Conservation (phyloP, 2,329 filamentous ascomycete species). For the Tolypocladium inflatum region DNA sequence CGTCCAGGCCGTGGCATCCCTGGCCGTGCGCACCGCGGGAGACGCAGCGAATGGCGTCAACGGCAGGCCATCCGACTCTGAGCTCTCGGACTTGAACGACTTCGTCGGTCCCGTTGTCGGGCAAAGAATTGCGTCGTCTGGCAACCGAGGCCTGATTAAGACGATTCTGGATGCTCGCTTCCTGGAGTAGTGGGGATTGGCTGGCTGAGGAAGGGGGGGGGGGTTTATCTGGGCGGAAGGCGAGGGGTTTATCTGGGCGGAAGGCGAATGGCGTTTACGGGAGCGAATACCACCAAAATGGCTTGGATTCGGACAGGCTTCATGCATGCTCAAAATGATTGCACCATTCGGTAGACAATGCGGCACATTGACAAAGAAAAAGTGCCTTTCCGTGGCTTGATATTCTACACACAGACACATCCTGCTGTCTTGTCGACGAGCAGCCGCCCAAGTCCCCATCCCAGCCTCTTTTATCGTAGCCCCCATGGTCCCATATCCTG, state of each 20-base stretch:
- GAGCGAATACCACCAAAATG: constrained; percentile 1
- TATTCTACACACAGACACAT: not conserved
- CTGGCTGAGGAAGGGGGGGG: no score
- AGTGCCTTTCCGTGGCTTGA: not conserved
- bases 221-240: not conserved
- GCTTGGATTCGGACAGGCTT: not conserved
- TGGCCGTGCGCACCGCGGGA: constrained; percentile 24
- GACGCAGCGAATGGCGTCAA: constrained; percentile 28
- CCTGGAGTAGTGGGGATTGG: constrained; percentile 24
- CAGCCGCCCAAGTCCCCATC: not conserved
- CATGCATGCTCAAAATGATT: not conserved
- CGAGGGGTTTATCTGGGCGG: constrained; percentile 1
- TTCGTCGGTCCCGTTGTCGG: constrained; percentile 47
- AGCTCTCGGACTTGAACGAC: constrained; percentile 37
- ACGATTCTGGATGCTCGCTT: constrained; percentile 45
- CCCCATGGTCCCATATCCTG: not conserved
- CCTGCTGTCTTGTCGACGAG: not conserved
- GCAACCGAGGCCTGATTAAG: constrained; percentile 37
- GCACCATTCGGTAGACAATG: not conserved
- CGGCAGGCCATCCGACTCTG: constrained; percentile 23
- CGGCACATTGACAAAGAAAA: not conserved
- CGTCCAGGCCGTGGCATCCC: constrained; percentile 39
- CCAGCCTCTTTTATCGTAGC: not conserved
- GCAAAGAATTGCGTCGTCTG: constrained; percentile 33
- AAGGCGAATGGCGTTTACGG: constrained; percentile 17